phyloP scores from a whole-genome alignment of 306 rosid species.

The Alnus rubra region DNA sequence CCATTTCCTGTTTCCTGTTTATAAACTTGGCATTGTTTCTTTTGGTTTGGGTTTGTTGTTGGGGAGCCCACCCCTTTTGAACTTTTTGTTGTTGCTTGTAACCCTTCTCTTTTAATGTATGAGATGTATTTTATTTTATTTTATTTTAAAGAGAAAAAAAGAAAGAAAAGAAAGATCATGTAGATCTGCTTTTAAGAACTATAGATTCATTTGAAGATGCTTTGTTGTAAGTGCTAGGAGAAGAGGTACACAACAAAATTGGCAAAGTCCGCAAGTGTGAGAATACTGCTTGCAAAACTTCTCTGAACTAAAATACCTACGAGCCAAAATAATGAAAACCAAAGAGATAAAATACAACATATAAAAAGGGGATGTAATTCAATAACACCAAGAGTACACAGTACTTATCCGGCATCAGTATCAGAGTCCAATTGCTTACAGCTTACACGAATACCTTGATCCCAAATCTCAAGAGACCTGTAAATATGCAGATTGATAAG shows the following conservation, averaged over 20 bases:
- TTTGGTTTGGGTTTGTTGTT: too few relatives aligned
- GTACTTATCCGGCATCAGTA: conserved; percentile 26
- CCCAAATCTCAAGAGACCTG: conserved; percentile 77
- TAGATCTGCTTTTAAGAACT: not conserved
- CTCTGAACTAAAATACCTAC: not conserved
- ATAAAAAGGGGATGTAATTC: not conserved
- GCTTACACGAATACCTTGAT: conserved; percentile 62
- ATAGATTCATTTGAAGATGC: not conserved
- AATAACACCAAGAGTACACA: not conserved
- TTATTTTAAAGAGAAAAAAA: too few relatives aligned
- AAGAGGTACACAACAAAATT: not conserved
- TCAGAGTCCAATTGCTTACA: conserved; percentile 44
- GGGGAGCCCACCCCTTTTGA: too few relatives aligned
- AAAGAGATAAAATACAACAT: not conserved
- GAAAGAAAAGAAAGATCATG: not conserved
- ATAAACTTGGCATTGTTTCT: too few relatives aligned
- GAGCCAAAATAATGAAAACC: not conserved
- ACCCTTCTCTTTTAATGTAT: too few relatives aligned
- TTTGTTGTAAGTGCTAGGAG: not conserved
- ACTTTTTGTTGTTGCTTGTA: too few relatives aligned
- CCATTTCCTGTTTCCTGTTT: too few relatives aligned
- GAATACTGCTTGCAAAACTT: not conserved
- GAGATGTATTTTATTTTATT: too few relatives aligned
- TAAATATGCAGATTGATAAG: conserved; percentile 14
- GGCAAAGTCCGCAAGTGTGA: not conserved